Base-by-base conservation (phyloP, 2,329 filamentous ascomycete genomes). In the Gnomoniopsis sp. region DNA sequence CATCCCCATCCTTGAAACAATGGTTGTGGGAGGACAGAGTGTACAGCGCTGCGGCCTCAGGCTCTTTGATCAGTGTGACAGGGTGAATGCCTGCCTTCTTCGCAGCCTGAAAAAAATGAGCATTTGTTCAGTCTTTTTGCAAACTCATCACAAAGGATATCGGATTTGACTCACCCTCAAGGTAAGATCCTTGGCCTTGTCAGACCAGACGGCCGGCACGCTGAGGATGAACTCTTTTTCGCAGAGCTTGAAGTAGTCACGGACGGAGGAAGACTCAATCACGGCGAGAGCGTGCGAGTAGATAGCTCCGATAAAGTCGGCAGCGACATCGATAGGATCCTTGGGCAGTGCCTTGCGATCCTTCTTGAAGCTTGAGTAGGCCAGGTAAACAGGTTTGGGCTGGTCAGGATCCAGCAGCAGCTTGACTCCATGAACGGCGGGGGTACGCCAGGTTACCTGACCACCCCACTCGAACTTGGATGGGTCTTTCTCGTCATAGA, bases 161-260 rank as follows among this genome's bases (percentile, higher is more conserved):
- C 21, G 21, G 3, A 22, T 22, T 6, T 3, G 19, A 19, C 17
- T 21, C 6, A 23, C 44, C 52, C 48, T 53, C n/a, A 61, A 12
- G 1, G 63, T 65, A 1, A 56, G 53, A 21, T 65, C 60, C 38
- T 65, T 66, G 49, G 65, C 65, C 33, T 58, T 49, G 50, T 67
- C 62, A 0, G 63, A 65, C 64, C 65, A 66, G 2, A 65, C 63
- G 11, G 64, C 65, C 1, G 65, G 65, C 0, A 67, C 65, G 15
- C 55, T 67, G 10, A 66, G 26, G 3, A 66, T 50, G 14, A 64
- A 60, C 7, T 64, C 59, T n/a, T 57, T 60, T 19, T 54, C 14
- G 2, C 56, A 58, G 6, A 54, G 4, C 1, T 46, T 0, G 36
- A 50, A 50, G 34, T 54, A 49, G 8, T 46, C 15, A 6, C 23